These are phyloP conservation scores for Oryza meyeriana DNA, from an alignment of 176 grass and related monocot species.

Conservation along the genomic window DNA sequence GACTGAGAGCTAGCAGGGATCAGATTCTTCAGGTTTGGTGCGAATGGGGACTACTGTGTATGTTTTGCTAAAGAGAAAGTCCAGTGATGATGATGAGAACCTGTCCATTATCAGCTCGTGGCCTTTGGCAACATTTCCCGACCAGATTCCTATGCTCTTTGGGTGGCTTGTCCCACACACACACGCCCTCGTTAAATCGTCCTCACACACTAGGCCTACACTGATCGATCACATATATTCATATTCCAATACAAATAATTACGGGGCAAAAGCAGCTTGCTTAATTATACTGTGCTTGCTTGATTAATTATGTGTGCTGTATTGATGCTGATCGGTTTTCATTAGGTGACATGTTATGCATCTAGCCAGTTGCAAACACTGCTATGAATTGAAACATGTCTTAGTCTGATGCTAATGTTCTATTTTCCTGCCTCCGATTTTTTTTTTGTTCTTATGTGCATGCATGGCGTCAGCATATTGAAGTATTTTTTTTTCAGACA, in stretches of 20 bases:
- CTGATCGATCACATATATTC: background rate
- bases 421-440: background rate
- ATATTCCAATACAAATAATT: background rate
- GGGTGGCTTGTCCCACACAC: slow-evolving; percentile 19
- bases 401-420: background rate
- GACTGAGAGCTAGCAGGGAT: background rate
- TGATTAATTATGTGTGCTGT: background rate
- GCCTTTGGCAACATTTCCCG: slow-evolving; percentile 3
- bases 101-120: slow-evolving; percentile 1
- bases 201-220: slow-evolving; percentile 14
- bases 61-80: background rate
- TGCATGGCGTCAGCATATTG: background rate
- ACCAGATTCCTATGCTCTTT: slow-evolving; percentile 32
- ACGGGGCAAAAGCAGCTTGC: background rate
- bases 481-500: background rate
- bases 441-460: slow-evolving; percentile 1
- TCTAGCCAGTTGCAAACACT: slow-evolving; percentile 1
- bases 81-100: slow-evolving; percentile 20
- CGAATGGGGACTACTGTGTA: background rate
- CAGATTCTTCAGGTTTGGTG: slow-evolving; percentile 17
- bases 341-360: slow-evolving; percentile 45
- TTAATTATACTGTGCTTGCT: background rate
- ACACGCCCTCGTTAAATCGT: background rate
- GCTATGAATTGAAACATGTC: background rate
- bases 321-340: background rate